Percentiles rank a stretch among this genome's conserved stretches.
These are phyloP conservation scores for Diutina ranongensis DNA, from an alignment of 1,139 yeast species.

Conservation along the genomic window DNA sequence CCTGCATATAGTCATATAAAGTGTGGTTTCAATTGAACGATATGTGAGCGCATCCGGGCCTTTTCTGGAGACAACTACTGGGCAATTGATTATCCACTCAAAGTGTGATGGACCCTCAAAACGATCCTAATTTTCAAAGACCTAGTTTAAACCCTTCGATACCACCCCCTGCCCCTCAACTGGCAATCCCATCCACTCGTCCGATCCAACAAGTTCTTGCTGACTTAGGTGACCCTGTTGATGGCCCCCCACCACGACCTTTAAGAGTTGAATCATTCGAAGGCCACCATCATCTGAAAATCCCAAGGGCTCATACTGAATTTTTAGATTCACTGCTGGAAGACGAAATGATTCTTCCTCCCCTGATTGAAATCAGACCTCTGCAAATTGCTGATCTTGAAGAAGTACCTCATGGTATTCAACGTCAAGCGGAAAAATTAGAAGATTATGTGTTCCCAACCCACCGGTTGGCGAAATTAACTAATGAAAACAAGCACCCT, in stretches of 20 bases:
- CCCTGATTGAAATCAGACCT: constrained; percentile 41
- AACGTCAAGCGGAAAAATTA: constrained; percentile 67
- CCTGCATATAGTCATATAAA: background rate
- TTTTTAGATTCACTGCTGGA: constrained; percentile 23
- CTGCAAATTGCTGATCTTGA: constrained; percentile 85
- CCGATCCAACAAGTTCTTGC: constrained; percentile 70
- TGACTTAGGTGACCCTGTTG: constrained; percentile 58
- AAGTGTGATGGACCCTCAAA: constrained; percentile 79
- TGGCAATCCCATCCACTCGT: constrained; percentile 59
- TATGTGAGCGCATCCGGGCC: background rate
- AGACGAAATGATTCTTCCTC: constrained; percentile 26
- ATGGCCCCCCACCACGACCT: constrained; percentile 60
- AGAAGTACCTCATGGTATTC: constrained; percentile 91
- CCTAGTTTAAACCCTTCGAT: constrained; percentile 50
- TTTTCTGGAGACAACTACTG: too few species aligned
- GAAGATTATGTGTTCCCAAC: constrained; percentile 70
- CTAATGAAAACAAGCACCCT: constrained; percentile 75
- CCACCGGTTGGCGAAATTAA: constrained; percentile 67
- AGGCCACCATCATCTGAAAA: constrained; percentile 20
- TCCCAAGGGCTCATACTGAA: constrained; percentile 33
- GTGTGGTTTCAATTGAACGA: background rate
- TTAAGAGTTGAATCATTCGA: background rate
- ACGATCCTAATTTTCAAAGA: constrained; percentile 69
- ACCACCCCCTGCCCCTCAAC: constrained; percentile 63
- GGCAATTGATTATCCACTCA: background rate